phyloP scores from a whole-genome alignment of 2,329 filamentous ascomycete species.

The Pyrenophora seminiperda region DNA sequence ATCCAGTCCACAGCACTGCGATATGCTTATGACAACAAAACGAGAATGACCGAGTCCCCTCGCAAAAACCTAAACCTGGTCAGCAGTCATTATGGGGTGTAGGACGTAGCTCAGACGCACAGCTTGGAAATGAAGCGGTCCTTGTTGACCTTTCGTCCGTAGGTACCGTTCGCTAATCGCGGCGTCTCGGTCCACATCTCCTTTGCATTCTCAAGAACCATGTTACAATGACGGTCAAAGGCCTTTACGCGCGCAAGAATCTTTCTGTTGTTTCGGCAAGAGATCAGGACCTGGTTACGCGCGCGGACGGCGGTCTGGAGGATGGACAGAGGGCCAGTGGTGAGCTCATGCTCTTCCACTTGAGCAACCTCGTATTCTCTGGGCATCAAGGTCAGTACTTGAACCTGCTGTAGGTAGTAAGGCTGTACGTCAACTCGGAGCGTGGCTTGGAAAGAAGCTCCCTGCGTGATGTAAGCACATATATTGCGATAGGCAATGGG shows the following conservation, averaged over 20 bases:
- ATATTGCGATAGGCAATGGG: background rate
- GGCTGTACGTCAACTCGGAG: constrained; percentile 79
- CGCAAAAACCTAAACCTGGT: constrained; percentile 70
- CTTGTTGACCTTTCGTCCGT: constrained; percentile 91
- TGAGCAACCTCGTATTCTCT: constrained; percentile 91
- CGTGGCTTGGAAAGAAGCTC: constrained; percentile 89
- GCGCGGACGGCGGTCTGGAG: constrained; percentile 95
- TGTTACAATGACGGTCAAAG: constrained; percentile 98
- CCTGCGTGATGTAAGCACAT: constrained; percentile 56
- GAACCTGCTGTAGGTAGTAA: background rate
- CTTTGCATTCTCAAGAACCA: constrained; percentile 96
- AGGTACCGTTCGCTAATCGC: constrained; percentile 79
- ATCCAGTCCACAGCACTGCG: constrained; percentile 12
- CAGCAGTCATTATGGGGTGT: constrained; percentile 11
- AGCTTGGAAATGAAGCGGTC: constrained; percentile 98
- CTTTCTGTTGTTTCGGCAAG: constrained; percentile 97
- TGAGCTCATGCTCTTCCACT: constrained; percentile 79
- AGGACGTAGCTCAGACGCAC: constrained; percentile 57
- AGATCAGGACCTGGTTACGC: constrained; percentile 95
- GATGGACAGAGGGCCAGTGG: constrained; percentile 82
- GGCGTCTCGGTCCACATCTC: constrained; percentile 99
- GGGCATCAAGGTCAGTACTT: constrained; percentile 28
- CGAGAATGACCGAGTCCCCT: constrained; percentile 86
- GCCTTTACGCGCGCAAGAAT: constrained; percentile 96
- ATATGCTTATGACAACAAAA: constrained; percentile 71